Evolutionary conservation across 148 eudicot genomes (phyloP).

Genomic region (Amaranthus cruentus): DNA sequence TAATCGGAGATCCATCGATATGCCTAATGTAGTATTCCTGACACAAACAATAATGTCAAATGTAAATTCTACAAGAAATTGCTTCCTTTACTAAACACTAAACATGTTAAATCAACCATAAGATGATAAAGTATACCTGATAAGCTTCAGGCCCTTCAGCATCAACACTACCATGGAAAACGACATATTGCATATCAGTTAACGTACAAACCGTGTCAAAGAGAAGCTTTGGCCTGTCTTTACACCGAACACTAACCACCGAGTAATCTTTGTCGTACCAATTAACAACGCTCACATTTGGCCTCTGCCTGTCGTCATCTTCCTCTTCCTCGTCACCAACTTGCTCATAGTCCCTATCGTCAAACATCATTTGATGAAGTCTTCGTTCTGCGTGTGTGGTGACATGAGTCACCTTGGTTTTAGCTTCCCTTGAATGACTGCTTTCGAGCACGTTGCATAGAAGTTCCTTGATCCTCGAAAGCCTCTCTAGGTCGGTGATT

Average conservation of each 20-base stretch:
- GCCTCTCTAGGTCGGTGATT: constrained; percentile 53
- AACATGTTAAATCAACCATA: not conserved
- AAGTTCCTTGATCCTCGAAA: constrained; percentile 50
- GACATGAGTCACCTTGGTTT: constrained; percentile 63
- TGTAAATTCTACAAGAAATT: not conserved
- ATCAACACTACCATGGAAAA: constrained; percentile 83
- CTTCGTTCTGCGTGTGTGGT: constrained; percentile 71
- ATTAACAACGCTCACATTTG: constrained; percentile 65
- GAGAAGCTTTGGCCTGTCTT: constrained; percentile 88
- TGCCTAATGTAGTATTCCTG: constrained; percentile 88
- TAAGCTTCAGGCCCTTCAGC: constrained; percentile 76
- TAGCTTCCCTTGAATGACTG: constrained; percentile 56
- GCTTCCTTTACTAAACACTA: not conserved
- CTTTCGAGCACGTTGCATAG: constrained; percentile 78
- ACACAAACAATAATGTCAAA: constrained; percentile 5
- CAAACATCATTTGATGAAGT: constrained; percentile 93
- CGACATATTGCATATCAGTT: constrained; percentile 94
- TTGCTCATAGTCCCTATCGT: constrained; percentile 73
- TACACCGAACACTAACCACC: constrained; percentile 67
- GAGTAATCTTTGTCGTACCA: constrained; percentile 88
- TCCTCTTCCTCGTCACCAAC: constrained; percentile 30
- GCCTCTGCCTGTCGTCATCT: constrained; percentile 47
- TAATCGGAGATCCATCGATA: constrained; percentile 84
- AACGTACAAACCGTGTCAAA: constrained; percentile 86
- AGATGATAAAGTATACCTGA: constrained; percentile 45